A percentile compares a stretch with the other conserved stretches of the same genome.
Evolutionary conservation across 2,329 filamentous ascomycete genomes (phyloP).

Genomic region (Raffaelea albimanens): DNA sequence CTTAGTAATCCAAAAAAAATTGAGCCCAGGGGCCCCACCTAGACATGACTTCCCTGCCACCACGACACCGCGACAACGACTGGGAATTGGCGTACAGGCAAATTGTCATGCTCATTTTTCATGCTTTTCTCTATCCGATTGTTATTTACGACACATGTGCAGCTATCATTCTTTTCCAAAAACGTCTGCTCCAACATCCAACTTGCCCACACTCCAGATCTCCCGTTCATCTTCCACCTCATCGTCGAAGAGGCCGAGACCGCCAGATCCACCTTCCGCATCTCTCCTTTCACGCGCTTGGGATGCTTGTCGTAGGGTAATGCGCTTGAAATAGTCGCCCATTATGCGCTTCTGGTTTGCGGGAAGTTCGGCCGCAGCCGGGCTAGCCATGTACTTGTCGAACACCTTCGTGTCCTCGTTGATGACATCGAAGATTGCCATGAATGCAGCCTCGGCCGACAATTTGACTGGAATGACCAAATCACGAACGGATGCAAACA

Average conservation of each 20-base stretch:
- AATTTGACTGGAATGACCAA: constrained; percentile 91
- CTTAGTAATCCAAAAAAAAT: background rate
- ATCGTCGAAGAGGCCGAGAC: constrained; percentile 77
- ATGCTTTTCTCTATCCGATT: background rate
- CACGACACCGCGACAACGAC: background rate
- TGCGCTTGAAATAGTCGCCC: constrained; percentile 93
- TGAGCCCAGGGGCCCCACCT: too few relatives aligned
- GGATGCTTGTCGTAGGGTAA: constrained; percentile 72
- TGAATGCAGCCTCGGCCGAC: constrained; percentile 86
- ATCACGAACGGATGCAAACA: constrained; percentile 87
- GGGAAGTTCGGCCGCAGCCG: constrained; percentile 53
- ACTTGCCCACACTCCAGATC: constrained; percentile 88
- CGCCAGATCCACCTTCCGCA: constrained; percentile 81
- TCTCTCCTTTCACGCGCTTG: constrained; percentile 85
- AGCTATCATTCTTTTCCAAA: constrained; percentile 28
- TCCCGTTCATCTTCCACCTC: constrained; percentile 92
- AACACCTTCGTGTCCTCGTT: constrained; percentile 81
- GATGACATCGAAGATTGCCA: constrained; percentile 81
- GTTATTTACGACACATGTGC: too few relatives aligned
- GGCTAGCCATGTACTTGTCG: constrained; percentile 75
- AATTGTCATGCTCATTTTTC: too few relatives aligned
- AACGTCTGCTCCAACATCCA: constrained; percentile 63
- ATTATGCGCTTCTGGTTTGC: constrained; percentile 65
- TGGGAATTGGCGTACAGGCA: background rate
- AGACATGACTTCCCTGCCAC: too few relatives aligned